These are phyloP conservation scores for Chalciporus piperatus DNA, from an alignment of 768 basidiomycete species.

Conservation along the genomic window DNA sequence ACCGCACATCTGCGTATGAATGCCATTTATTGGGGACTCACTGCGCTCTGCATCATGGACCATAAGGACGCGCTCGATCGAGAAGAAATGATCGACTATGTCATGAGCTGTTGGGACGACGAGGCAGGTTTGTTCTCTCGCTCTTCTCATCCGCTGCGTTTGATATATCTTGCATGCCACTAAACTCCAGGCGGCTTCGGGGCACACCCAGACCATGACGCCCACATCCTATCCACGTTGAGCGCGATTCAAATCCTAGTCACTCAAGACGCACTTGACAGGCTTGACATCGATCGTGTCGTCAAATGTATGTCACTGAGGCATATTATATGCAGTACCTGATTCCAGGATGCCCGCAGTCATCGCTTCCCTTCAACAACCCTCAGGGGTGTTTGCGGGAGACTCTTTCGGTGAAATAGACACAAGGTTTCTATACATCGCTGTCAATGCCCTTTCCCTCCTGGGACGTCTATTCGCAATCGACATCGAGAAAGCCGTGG, in stretches of 20 bases:
- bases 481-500: slow-evolving; percentile 63
- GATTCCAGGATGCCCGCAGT: slow-evolving; percentile 42
- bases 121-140: slow-evolving; percentile 57
- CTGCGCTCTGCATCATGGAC: slow-evolving; percentile 80
- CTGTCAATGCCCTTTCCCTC: slow-evolving; percentile 78
- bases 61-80: slow-evolving; percentile 74
- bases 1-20: slow-evolving; percentile 94
- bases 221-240: slow-evolving; percentile 80
- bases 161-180: slow-evolving; percentile 1
- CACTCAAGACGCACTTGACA: slow-evolving; percentile 78
- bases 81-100: slow-evolving; percentile 84
- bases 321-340: background rate
- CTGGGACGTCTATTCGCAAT: slow-evolving; percentile 72
- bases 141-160: background rate
- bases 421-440: slow-evolving; percentile 90
- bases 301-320: slow-evolving; percentile 59
- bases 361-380: slow-evolving; percentile 80
- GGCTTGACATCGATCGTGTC: slow-evolving; percentile 66
- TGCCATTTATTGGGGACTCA: slow-evolving; percentile 95
- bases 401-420: background rate
- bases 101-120: slow-evolving; percentile 95
- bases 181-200: slow-evolving; percentile 74
- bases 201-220: slow-evolving; percentile 91
- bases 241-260: slow-evolving; percentile 91
- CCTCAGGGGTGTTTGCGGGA: background rate